Conservation (phyloP, 108 stramenopile genomes). For the Pseudonitzschia pungens region DNA sequence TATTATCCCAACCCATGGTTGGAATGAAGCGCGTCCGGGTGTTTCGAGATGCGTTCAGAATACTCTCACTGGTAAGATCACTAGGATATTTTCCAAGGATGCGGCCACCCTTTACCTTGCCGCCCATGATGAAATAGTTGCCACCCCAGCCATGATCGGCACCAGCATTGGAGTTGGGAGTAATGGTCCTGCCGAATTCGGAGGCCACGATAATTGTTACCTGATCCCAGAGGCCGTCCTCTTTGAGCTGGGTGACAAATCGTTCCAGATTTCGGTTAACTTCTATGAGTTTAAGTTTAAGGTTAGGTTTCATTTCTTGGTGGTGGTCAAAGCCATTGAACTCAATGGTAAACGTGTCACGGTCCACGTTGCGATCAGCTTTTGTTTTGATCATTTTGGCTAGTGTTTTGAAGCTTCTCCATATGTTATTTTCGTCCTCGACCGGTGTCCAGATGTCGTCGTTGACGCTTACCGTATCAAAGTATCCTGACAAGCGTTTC, state of each 20-base stretch:
- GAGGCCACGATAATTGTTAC: conserved; percentile 58
- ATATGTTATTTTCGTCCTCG: conserved; percentile 21
- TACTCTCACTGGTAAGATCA: conserved; percentile 22
- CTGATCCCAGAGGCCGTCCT: conserved; percentile 49
- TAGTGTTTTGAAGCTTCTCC: conserved; percentile 10
- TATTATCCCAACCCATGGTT: conserved; percentile 58
- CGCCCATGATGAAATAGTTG: conserved; percentile 34
- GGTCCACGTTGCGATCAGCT: conserved; percentile 41
- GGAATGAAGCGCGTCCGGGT: conserved; percentile 68
- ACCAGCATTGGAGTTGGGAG: conserved; percentile 67
- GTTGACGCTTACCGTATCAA: background rate
- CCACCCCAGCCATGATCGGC: conserved; percentile 50
- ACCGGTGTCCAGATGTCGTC: background rate
- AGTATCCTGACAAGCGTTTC: conserved; percentile 25
- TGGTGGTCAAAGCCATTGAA: conserved; percentile 74
- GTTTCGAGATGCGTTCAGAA: conserved; percentile 16
- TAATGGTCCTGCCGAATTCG: conserved; percentile 71
- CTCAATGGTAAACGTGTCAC: conserved; percentile 56
- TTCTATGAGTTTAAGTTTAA: conserved; percentile 11
- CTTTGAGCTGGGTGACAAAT: conserved; percentile 60
- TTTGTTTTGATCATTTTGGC: conserved; percentile 56
- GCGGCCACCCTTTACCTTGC: conserved; percentile 26
- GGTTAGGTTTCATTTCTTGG: conserved; percentile 10
- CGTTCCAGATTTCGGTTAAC: conserved; percentile 26
- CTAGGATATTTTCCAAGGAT: conserved; percentile 42